Percentiles rank a stretch among this genome's conserved stretches.
phyloP scores from a whole-genome alignment of 2,329 filamentous ascomycete species.

The Cercospora zeina region DNA sequence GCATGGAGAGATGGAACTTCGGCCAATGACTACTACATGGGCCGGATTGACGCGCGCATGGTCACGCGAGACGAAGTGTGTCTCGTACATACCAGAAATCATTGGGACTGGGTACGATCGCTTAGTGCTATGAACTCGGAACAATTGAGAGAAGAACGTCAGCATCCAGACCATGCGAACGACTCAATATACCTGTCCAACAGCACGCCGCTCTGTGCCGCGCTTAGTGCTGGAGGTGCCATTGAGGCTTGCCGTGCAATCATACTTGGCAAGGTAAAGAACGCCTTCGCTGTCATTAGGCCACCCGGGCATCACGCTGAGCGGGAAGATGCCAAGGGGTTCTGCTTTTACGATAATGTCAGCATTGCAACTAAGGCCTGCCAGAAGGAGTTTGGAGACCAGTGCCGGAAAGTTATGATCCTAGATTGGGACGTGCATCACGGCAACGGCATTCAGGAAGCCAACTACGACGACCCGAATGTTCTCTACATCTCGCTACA shows the following conservation, averaged over 20 bases:
- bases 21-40: slow-evolving; percentile 56
- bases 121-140: slow-evolving; percentile 47
- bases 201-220: slow-evolving; percentile 62
- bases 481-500: slow-evolving; percentile 95
- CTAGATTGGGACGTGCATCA: slow-evolving; percentile 84
- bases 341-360: slow-evolving; percentile 98
- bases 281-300: slow-evolving; percentile 91
- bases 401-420: slow-evolving; percentile 84
- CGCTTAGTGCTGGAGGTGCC: slow-evolving; percentile 84
- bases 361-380: slow-evolving; percentile 88
- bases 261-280: slow-evolving; percentile 78
- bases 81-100: slow-evolving; percentile 72
- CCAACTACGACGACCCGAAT: slow-evolving; percentile 92
- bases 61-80: slow-evolving; percentile 80
- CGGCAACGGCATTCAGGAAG: slow-evolving; percentile 92
- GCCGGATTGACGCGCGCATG: slow-evolving; percentile 72
- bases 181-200: slow-evolving; percentile 50
- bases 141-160: slow-evolving; percentile 47
- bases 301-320: slow-evolving; percentile 96
- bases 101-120: slow-evolving; percentile 74
- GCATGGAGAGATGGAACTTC: slow-evolving; percentile 45
- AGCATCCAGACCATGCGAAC: slow-evolving; percentile 60
- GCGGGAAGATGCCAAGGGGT: slow-evolving; percentile 80
- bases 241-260: slow-evolving; percentile 97
- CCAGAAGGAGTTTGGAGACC: slow-evolving; percentile 73